Percentiles rank a stretch among this genome's conserved stretches.
phyloP scores from a whole-genome alignment of 306 rosid species.

The Ormosia emarginata region DNA sequence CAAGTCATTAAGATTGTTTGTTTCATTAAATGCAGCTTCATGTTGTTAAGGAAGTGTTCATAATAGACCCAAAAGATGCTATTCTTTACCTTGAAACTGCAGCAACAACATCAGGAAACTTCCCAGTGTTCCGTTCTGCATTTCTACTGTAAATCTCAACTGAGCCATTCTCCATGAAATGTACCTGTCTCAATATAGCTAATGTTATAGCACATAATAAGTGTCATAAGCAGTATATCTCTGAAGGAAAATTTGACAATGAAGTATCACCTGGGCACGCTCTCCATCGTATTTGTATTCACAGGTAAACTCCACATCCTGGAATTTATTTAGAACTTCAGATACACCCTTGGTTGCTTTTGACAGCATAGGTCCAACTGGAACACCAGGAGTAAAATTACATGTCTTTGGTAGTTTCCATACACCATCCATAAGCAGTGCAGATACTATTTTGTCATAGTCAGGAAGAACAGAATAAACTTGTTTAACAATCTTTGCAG shows the following conservation, averaged over 20 bases:
- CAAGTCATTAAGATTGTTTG: background rate
- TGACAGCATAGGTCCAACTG: constrained; percentile 92
- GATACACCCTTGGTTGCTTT: constrained; percentile 81
- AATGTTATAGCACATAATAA: constrained; percentile 18
- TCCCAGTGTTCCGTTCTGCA: constrained; percentile 88
- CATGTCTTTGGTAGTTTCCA: constrained; percentile 75
- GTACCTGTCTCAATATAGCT: constrained; percentile 56
- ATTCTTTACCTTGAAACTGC: constrained; percentile 64
- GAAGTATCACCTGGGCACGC: constrained; percentile 84
- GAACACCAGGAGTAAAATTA: constrained; percentile 81
- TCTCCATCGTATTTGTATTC: constrained; percentile 96
- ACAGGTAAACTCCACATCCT: constrained; percentile 81
- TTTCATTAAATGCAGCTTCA: background rate
- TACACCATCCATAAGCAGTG: constrained; percentile 67
- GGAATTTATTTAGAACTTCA: constrained; percentile 76
- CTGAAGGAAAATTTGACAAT: background rate
- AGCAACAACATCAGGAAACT: constrained; percentile 81
- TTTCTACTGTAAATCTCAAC: constrained; percentile 96
- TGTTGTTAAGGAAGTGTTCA: background rate
- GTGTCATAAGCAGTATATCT: constrained; percentile 3
- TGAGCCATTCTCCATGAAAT: constrained; percentile 76
- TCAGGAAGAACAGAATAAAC: constrained; percentile 82
- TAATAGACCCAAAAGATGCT: constrained; percentile 14
- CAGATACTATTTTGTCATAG: constrained; percentile 73
- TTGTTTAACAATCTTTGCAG: constrained; percentile 76